phyloP scores from a whole-genome alignment of 2,329 filamentous ascomycete species.

The Neopestalotiopsis sp. region DNA sequence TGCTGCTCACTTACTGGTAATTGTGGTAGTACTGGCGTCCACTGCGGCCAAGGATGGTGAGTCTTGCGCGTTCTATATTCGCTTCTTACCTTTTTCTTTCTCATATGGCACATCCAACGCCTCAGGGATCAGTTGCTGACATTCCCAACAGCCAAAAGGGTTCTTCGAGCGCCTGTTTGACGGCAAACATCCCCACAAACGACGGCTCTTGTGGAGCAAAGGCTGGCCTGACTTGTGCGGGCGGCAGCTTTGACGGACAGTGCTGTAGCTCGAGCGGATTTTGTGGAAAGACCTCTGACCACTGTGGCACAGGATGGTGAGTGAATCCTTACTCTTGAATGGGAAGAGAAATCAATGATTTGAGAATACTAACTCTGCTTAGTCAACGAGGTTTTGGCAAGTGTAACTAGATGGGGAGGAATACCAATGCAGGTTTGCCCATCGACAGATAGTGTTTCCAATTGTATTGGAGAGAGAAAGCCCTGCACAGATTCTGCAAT shows the following conservation, averaged over 20 bases:
- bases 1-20: conserved; percentile 5
- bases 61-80: neutral
- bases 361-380: conserved; percentile 1
- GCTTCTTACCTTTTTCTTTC: too few species aligned
- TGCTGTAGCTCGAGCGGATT: conserved; percentile 14
- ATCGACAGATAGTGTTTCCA: too few species aligned
- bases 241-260: conserved; percentile 14
- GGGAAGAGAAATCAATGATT: too few species aligned
- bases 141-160: conserved; percentile 10
- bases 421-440: too few species aligned
- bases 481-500: too few species aligned
- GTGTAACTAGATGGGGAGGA: neutral
- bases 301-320: conserved; percentile 36
- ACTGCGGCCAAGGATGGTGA: conserved; percentile 17
- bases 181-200: conserved; percentile 12
- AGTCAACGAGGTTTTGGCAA: conserved; percentile 9
- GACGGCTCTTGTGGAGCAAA: conserved; percentile 15
- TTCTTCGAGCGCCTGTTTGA: conserved; percentile 11
- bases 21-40: conserved; percentile 12
- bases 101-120: too few species aligned
- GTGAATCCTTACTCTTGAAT: neutral
- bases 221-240: conserved; percentile 5
- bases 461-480: too few species aligned
- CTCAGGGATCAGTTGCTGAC: neutral
- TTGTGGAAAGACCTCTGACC: conserved; percentile 6